Base-by-base conservation (phyloP, 371 early-diverging fungal genomes). In the Mucor lusitanicus region DNA sequence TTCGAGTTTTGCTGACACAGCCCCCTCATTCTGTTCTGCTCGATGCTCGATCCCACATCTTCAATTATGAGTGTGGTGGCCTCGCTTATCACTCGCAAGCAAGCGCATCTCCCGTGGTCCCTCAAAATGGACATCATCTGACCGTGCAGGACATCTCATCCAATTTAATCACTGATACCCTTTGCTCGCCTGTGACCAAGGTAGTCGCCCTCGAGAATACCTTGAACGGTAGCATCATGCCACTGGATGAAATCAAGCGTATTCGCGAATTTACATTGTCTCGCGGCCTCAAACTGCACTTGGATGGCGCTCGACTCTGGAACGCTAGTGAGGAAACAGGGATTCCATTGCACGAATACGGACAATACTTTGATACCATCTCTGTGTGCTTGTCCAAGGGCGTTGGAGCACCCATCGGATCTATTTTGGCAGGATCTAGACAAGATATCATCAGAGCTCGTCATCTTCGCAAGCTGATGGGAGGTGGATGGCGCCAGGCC, bases 261-360 rank as follows among this genome's bases (percentile, higher is more conserved):
- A 93, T 97, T 63, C 73, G 82, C 1, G 74, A 58, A 8, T 69
- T 90, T 23, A 88, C 89, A 0, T 65, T 74, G 2, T 65, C 80
- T 11, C 64, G 85, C 7, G 82, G 74, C 0, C 62, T 94, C 13
- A 79, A 77, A 33, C 72, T 94, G 56, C 97, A 97, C 56, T 56
- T 96, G 46, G 97, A 97, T 67, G 97, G 97, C 0, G 93, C 97
- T 9, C 77, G 97, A 35, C 80, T 96, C 54, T 97, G 96, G 95
- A 92, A 96, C 64, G 97, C 97, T 1, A 75, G 78, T 17, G 82
- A 86, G 9, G 90, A 83, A 1, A 90, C 90, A 0, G 93, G 93
- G 0, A 83, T 87, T 28, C 64, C 87, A n/a, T 58, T 96, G 55
- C 76, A 77, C 27, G 86, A 90, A 48, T 94, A 91, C 70, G 89